Evolutionary conservation across 352 stramenopile genomes (phyloP).

Genomic region (Pythium pyrilobum): DNA sequence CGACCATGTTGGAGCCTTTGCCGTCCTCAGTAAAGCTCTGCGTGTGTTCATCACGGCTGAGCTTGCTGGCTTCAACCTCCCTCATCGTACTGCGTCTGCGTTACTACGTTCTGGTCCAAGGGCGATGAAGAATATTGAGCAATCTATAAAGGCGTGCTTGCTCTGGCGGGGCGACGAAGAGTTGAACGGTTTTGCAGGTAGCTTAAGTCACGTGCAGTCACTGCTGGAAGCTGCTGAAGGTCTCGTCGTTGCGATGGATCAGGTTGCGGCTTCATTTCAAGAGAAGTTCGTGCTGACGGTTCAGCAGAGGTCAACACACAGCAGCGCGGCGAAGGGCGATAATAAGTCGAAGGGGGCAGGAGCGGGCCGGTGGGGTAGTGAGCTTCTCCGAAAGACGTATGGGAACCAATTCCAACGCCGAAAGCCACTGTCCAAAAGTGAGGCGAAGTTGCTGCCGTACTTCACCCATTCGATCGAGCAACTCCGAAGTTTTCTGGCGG

Average conservation of each 20-base stretch:
- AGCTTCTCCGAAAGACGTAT: slow-evolving; percentile 50
- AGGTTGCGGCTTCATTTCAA: slow-evolving; percentile 41
- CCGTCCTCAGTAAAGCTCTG: slow-evolving; percentile 36
- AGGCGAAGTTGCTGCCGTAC: slow-evolving; percentile 55
- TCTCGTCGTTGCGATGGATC: slow-evolving; percentile 35
- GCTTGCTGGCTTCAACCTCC: slow-evolving; percentile 41
- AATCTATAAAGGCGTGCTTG: slow-evolving; percentile 5
- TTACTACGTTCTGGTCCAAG: slow-evolving; percentile 14
- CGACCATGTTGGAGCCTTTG: slow-evolving; percentile 33
- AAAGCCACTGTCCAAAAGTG: slow-evolving; percentile 43
- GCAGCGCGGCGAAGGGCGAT: neutral
- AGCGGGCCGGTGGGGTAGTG: slow-evolving; percentile 37
- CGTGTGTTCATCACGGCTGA: slow-evolving; percentile 49
- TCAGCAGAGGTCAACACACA: slow-evolving; percentile 29
- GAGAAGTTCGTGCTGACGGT: slow-evolving; percentile 67
- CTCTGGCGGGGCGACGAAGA: slow-evolving; percentile 9
- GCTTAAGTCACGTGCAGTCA: slow-evolving; percentile 38
- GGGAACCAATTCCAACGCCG: slow-evolving; percentile 51
- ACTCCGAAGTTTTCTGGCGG: slow-evolving; percentile 25
- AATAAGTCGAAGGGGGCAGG: neutral
- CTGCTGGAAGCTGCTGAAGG: slow-evolving; percentile 32
- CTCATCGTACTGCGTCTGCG: slow-evolving; percentile 27
- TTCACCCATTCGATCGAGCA: slow-evolving; percentile 62
- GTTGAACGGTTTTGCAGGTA: slow-evolving; percentile 14
- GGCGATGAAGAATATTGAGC: slow-evolving; percentile 3